phyloP scores from a whole-genome alignment of 345 rosid species.

The Salix purpurea region DNA sequence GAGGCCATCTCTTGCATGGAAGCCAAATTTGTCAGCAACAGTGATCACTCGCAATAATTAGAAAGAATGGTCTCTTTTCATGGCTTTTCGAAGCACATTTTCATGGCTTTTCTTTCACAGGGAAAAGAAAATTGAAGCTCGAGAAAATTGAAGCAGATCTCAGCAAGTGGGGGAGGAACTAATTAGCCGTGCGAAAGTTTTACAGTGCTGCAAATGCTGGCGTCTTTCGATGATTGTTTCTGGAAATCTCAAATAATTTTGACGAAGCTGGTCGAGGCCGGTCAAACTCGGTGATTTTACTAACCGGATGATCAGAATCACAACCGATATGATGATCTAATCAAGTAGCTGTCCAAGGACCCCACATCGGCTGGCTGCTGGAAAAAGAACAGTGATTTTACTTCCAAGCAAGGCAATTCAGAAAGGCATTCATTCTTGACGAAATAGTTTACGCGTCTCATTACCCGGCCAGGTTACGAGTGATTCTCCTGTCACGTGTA shows the following conservation, averaged over 20 bases:
- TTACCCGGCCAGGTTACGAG: background rate
- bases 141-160: background rate
- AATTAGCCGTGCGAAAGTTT: background rate
- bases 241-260: background rate
- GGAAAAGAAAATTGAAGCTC: background rate
- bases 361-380: too few species aligned
- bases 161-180: background rate
- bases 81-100: background rate
- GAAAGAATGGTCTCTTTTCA: conserved; percentile 1
- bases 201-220: background rate
- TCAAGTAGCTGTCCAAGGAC: background rate
- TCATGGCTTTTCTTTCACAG: background rate
- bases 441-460: too few species aligned
- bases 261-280: background rate
- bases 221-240: background rate
- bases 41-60: conserved; percentile 1
- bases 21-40: background rate
- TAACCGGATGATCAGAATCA: background rate
- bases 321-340: background rate
- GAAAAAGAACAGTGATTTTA: too few species aligned
- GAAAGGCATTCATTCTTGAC: background rate
- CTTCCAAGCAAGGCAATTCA: background rate
- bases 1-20: background rate
- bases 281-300: background rate
- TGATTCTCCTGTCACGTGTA: background rate